phyloP scores from a whole-genome alignment of 1,284 basidiomycete genomes.

The Tausonia pullulans region DNA sequence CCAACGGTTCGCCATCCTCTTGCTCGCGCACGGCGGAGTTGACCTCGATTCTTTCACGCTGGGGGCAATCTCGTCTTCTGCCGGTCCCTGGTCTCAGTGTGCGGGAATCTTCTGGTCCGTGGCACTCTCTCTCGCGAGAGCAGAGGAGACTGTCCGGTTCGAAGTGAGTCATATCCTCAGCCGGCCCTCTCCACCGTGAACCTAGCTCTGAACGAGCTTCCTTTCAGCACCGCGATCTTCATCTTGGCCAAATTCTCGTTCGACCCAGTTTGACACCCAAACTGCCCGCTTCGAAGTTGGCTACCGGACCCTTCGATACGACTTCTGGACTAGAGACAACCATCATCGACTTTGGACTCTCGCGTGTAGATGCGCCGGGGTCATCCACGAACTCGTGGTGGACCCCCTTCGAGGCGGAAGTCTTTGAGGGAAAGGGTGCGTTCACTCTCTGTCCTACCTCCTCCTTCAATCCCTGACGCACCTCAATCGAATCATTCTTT shows the following conservation, averaged over 20 bases:
- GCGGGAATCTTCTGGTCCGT: constrained; percentile 86
- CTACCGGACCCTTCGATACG: constrained; percentile 48
- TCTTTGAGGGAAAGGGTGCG: constrained; percentile 69
- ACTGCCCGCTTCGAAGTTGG: constrained; percentile 19
- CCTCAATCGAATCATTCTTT: constrained; percentile 1
- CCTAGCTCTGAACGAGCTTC: neutral
- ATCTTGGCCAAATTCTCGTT: constrained; percentile 95
- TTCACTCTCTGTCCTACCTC: neutral
- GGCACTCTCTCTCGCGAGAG: constrained; percentile 57
- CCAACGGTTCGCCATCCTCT: constrained; percentile 78
- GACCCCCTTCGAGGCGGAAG: constrained; percentile 53
- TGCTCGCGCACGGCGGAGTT: constrained; percentile 74
- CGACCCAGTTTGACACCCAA: constrained; percentile 37
- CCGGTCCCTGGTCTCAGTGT: constrained; percentile 66
- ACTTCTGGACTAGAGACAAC: constrained; percentile 56
- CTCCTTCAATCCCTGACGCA: neutral
- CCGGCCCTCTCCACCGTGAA: neutral
- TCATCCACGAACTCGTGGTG: constrained; percentile 15
- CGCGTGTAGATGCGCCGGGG: constrained; percentile 49
- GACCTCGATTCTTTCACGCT: constrained; percentile 66
- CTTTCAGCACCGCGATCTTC: constrained; percentile 85
- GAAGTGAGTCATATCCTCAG: constrained; percentile 50
- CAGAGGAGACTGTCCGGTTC: constrained; percentile 66
- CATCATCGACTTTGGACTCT: constrained; percentile 88
- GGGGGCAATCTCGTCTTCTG: constrained; percentile 39